Evolutionary conservation across 371 early-diverging fungal genomes (phyloP), one percentile per base, ranked within the genome.

Genomic region (Smittium culicis): DNA sequence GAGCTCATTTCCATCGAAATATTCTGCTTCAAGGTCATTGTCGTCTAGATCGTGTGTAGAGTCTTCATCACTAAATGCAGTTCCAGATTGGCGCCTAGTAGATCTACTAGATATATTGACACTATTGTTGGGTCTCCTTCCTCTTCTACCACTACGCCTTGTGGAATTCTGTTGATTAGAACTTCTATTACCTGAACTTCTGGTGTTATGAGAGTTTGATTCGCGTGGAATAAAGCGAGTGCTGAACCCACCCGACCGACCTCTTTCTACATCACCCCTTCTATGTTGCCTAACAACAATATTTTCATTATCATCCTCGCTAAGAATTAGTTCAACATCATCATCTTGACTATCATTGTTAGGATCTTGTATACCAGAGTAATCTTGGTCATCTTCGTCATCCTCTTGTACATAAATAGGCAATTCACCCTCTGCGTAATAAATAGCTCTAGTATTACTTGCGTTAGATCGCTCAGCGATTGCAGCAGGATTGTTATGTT

Each of bases 291-390:
- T 28, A 11, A 64, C 65, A 1, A 54, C 65, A 63, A 67, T 68
- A 32, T 80, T 81, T 27, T 80, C 81, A 54, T 79, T 72, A 17
- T 79, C 79, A 31, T 73, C 74, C 25, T 76, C 81, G 32, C 72
- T 72, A 0, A 71, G 70, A n/a, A 77, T 74, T 3, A 79, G 74
- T 1, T 34, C 61, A 17, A 75, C 75, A 5, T 72, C 76, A 24
- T 72, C 72, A 29, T 79, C 78, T 2, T 74, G 74, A 65, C 75
- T 69, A 27, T 81, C 80, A 25, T 71, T 75, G 0, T 78, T 80
- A 64, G 76, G 64, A 45, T 80, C 81, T 33, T 75, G 75, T 5
- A 80, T 83, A 8, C 80, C 85, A 2, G 78, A 74, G 25, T 66
- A 73, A 65, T 69, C 79, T 66, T 73, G 78, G 63, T 74, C 83